These are phyloP conservation scores for Diacronema lutheri DNA, from an alignment of 78 protist species.

Conservation along the genomic window DNA sequence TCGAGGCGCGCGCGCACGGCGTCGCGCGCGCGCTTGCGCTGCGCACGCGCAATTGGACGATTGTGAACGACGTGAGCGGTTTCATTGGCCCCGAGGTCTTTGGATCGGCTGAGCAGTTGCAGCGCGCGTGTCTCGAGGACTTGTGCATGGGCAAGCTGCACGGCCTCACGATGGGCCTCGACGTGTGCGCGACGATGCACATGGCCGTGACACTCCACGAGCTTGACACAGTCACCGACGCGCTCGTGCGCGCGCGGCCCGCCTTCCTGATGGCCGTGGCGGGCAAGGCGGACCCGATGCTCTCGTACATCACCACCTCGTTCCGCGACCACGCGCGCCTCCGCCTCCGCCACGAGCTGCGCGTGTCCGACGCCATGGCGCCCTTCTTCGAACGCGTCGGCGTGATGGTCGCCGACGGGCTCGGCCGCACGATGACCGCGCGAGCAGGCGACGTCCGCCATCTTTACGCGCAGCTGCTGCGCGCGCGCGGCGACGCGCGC, in stretches of 20 bases:
- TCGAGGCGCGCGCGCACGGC: background rate
- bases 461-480: background rate
- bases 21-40: background rate
- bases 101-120: background rate
- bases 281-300: background rate
- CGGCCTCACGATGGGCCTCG: constrained; percentile 9
- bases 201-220: background rate
- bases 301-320: background rate
- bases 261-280: constrained; percentile 9
- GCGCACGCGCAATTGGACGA: background rate
- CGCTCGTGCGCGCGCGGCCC: background rate
- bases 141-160: background rate
- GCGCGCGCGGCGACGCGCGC: background rate
- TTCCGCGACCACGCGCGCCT: background rate
- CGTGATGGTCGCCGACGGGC: background rate
- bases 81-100: constrained; percentile 15
- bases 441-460: background rate
- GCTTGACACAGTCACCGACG: background rate
- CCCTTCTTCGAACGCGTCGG: background rate
- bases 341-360: background rate
- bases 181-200: constrained; percentile 4
- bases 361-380: background rate
- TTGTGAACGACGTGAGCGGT: background rate
- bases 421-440: background rate
- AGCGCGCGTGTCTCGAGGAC: background rate